These are phyloP conservation scores for Curvularia eragrostidis DNA, from an alignment of 2,329 filamentous ascomycete species.

Conservation along the genomic window DNA sequence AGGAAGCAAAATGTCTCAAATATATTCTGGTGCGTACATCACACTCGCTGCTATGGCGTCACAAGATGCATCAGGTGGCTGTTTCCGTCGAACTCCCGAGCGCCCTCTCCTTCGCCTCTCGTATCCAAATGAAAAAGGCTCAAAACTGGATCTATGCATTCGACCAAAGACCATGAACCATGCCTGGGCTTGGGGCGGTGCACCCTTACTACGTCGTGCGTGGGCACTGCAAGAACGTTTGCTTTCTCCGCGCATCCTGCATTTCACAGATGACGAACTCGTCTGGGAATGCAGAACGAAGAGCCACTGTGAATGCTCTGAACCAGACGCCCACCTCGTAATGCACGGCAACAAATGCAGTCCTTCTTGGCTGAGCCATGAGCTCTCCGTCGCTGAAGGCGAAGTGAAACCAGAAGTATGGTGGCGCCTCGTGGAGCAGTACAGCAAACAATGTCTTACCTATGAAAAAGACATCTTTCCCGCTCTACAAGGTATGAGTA, in stretches of 20 bases:
- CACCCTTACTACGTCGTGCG: conserved; percentile 5
- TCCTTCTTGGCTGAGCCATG: neutral
- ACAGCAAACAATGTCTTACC: neutral
- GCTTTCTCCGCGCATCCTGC: neutral
- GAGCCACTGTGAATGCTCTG: conserved; percentile 1
- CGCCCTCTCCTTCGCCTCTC: neutral
- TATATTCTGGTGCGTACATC: conserved; percentile 22
- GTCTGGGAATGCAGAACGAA: conserved; percentile 11
- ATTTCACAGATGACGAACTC: conserved; percentile 11
- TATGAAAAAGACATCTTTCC: conserved; percentile 8
- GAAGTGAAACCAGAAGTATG: neutral
- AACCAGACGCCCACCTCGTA: neutral
- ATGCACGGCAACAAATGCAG: neutral
- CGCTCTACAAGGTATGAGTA: conserved; percentile 12
- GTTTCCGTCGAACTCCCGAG: conserved; percentile 2
- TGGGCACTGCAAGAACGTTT: conserved; percentile 16
- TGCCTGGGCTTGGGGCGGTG: neutral
- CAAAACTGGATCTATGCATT: neutral
- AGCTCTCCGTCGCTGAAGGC: neutral
- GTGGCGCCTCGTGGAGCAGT: neutral
- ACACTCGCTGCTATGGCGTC: conserved; percentile 17
- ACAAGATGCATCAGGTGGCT: neutral
- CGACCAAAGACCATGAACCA: neutral
- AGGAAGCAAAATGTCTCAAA: conserved; percentile 24
- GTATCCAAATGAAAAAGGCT: conserved; percentile 3